Evolutionary conservation across 352 stramenopile genomes (phyloP).

Genomic region (Poterioochromonas sp.): DNA sequence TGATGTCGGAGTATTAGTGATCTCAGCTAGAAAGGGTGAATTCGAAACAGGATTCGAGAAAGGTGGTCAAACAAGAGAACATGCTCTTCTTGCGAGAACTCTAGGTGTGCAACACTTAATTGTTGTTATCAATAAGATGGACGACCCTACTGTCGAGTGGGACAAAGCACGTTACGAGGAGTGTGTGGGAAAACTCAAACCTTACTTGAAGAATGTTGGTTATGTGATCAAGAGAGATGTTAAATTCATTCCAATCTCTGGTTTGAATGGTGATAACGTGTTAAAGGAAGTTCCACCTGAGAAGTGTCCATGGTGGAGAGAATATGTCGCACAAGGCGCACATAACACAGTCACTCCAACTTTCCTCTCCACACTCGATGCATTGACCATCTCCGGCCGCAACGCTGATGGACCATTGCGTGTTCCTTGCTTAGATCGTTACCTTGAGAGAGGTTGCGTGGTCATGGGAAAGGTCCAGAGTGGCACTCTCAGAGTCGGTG

Average conservation of each 20-base stretch:
- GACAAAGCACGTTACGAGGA: conserved; percentile 58
- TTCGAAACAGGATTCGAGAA: conserved; percentile 98
- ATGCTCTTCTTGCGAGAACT: conserved; percentile 96
- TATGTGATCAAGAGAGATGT: conserved; percentile 97
- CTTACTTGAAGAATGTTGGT: conserved; percentile 85
- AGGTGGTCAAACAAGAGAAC: conserved; percentile 93
- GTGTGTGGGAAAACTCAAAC: conserved; percentile 85
- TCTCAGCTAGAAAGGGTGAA: conserved; percentile 78
- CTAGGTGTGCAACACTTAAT: conserved; percentile 94
- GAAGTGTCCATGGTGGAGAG: conserved; percentile 85
- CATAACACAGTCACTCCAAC: conserved; percentile 64
- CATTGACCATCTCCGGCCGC: conserved; percentile 73
- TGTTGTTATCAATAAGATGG: conserved; percentile 99
- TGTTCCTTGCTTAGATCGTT: conserved; percentile 93
- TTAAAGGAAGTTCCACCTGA: conserved; percentile 70
- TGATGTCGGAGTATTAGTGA: conserved; percentile 71
- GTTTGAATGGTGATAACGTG: conserved; percentile 87
- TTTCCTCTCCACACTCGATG: conserved; percentile 85
- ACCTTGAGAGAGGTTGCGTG: conserved; percentile 89
- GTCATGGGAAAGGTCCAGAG: conserved; percentile 95
- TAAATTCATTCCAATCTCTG: conserved; percentile 93
- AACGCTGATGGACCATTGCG: conserved; percentile 77
- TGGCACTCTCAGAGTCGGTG: conserved; percentile 74
- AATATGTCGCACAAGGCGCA: conserved; percentile 51
- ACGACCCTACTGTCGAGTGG: conserved; percentile 89